These are phyloP conservation scores for Penicillium dipodomyicola DNA, from an alignment of 495 filamentous ascomycete genomes.

Conservation along the genomic window DNA sequence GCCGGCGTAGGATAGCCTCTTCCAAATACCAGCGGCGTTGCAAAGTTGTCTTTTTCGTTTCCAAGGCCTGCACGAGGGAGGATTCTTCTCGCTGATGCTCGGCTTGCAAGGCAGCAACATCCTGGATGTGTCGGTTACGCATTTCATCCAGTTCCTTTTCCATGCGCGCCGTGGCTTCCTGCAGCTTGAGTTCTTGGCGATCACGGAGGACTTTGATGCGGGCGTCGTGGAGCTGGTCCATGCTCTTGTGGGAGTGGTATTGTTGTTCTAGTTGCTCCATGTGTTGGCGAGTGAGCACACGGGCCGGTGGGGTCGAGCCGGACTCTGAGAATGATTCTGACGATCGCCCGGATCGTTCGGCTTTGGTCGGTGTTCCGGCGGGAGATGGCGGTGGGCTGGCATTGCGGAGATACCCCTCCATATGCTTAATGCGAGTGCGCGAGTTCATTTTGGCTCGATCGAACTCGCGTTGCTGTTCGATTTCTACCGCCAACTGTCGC, in stretches of 20 bases:
- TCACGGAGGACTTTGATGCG: slow-evolving; percentile 81
- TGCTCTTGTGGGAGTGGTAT: slow-evolving; percentile 63
- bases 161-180: slow-evolving; percentile 64
- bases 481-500: slow-evolving; percentile 69
- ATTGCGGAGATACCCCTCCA: slow-evolving; percentile 74
- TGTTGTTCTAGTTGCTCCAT: slow-evolving; percentile 65
- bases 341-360: slow-evolving; percentile 6
- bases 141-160: slow-evolving; percentile 58
- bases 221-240: slow-evolving; percentile 67
- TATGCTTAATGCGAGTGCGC: slow-evolving; percentile 67
- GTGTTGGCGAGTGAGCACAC: slow-evolving; percentile 39
- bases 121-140: slow-evolving; percentile 48
- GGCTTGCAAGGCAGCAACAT: slow-evolving; percentile 54
- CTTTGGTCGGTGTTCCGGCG: slow-evolving; percentile 4
- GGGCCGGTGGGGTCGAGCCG: slow-evolving; percentile 21
- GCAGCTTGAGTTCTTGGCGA: slow-evolving; percentile 66
- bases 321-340: slow-evolving; percentile 30
- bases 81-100: slow-evolving; percentile 54
- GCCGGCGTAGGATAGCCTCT: slow-evolving; percentile 59
- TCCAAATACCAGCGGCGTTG: slow-evolving; percentile 60
- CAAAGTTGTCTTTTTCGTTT: slow-evolving; percentile 50
- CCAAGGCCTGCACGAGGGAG: slow-evolving; percentile 45
- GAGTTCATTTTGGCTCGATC: slow-evolving; percentile 58
- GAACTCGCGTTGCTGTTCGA: slow-evolving; percentile 58
- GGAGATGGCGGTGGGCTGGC: slow-evolving; percentile 44